Evolutionary conservation across 2,329 filamentous ascomycete genomes (phyloP).

Genomic region (Penicillium sp.): DNA sequence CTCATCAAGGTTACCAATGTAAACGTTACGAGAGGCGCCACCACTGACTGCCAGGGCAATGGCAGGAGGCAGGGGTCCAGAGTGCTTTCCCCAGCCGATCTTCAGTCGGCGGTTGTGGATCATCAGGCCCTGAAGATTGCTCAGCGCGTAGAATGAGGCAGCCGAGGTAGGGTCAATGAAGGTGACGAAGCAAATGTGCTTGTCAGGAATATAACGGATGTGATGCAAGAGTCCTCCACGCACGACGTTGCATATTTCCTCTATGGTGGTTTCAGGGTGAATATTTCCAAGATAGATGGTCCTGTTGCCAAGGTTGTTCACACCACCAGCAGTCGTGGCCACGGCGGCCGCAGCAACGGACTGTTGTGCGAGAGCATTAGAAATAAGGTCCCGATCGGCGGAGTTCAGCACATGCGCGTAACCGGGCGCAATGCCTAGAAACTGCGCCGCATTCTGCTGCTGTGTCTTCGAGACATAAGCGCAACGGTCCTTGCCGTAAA

Average conservation of each 20-base stretch:
- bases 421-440: slow-evolving; percentile 92
- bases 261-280: slow-evolving; percentile 96
- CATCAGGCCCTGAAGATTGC: slow-evolving; percentile 97
- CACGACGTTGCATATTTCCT: slow-evolving; percentile 99
- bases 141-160: slow-evolving; percentile 94
- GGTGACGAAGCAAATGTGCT: slow-evolving; percentile 99
- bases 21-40: slow-evolving; percentile 96
- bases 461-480: slow-evolving; percentile 99
- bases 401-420: slow-evolving; percentile 96
- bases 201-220: slow-evolving; percentile 98
- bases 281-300: slow-evolving; percentile 99
- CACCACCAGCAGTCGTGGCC: slow-evolving; percentile 91
- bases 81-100: slow-evolving; percentile 99
- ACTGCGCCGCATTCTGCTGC: slow-evolving; percentile 98
- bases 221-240: slow-evolving; percentile 93
- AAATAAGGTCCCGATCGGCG: slow-evolving; percentile 93
- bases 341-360: slow-evolving; percentile 96
- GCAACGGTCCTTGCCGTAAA: slow-evolving; percentile 98
- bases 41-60: slow-evolving; percentile 95
- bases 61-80: slow-evolving; percentile 88
- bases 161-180: slow-evolving; percentile 98
- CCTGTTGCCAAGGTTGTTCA: slow-evolving; percentile 95
- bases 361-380: slow-evolving; percentile 92
- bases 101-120: slow-evolving; percentile 97
- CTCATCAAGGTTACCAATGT: slow-evolving; percentile 95